Percentiles rank a stretch among this genome's conserved stretches.
These are phyloP conservation scores for Blastomyces gilchristii DNA, from an alignment of 2,329 filamentous ascomycete genomes.

Conservation along the genomic window DNA sequence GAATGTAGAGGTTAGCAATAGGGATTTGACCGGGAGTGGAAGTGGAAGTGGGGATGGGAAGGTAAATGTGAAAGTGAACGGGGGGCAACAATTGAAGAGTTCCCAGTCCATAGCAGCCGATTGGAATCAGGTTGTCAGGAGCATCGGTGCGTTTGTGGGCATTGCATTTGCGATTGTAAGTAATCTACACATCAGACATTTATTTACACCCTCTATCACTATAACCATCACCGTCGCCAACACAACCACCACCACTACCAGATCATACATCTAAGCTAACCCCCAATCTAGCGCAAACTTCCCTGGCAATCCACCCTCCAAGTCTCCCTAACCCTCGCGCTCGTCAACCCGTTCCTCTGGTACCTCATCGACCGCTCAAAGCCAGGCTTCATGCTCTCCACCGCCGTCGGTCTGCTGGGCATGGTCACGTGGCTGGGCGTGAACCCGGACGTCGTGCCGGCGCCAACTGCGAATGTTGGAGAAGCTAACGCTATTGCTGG, in stretches of 20 bases:
- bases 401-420: slow-evolving; percentile 61
- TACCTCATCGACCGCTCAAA: slow-evolving; percentile 88
- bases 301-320: slow-evolving; percentile 95
- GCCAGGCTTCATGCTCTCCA: slow-evolving; percentile 70
- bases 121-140: slow-evolving; percentile 64
- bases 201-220: slow-evolving; percentile 50
- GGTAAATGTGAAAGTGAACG: slow-evolving; percentile 19
- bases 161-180: slow-evolving; percentile 75
- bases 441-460: slow-evolving; percentile 66
- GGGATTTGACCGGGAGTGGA: slow-evolving; percentile 21
- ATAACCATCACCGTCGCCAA: background rate
- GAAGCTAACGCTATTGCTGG: background rate
- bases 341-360: slow-evolving; percentile 90
- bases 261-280: slow-evolving; percentile 2
- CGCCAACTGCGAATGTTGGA: slow-evolving; percentile 22
- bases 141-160: slow-evolving; percentile 60
- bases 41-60: slow-evolving; percentile 19
- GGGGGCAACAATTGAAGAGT: slow-evolving; percentile 19
- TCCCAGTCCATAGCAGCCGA: slow-evolving; percentile 41
- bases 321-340: slow-evolving; percentile 74
- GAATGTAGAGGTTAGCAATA: slow-evolving; percentile 19
- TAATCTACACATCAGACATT: slow-evolving; percentile 37
- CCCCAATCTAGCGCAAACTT: slow-evolving; percentile 57
- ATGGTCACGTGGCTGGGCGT: slow-evolving; percentile 64
- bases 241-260: background rate